Percentiles rank a stretch among this genome's conserved stretches.
Evolutionary conservation across 371 early-diverging fungal species (phyloP).

Genomic region (Mucor circinelloides): DNA sequence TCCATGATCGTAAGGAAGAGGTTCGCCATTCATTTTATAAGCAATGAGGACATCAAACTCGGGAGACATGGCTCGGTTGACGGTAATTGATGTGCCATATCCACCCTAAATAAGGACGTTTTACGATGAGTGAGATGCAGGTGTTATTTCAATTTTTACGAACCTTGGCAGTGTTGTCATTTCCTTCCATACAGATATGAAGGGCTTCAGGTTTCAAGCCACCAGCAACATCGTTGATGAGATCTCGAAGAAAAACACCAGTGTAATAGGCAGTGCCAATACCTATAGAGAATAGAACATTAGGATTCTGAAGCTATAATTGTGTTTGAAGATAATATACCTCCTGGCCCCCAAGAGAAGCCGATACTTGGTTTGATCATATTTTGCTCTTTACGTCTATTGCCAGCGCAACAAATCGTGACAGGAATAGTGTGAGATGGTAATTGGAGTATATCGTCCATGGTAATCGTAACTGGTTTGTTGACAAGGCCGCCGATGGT

Average conservation of each 20-base stretch:
- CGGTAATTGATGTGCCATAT: conserved; percentile 81
- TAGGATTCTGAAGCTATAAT: neutral
- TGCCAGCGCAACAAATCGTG: conserved; percentile 81
- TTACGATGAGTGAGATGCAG: neutral
- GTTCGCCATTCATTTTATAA: conserved; percentile 86
- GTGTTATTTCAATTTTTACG: neutral
- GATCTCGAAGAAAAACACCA: conserved; percentile 76
- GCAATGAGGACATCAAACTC: conserved; percentile 80
- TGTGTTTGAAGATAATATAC: neutral
- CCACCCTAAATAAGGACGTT: conserved; percentile 43
- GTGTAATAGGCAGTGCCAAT: conserved; percentile 81
- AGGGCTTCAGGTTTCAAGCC: conserved; percentile 51
- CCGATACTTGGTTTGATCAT: conserved; percentile 74
- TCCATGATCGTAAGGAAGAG: conserved; percentile 78
- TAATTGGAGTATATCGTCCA: conserved; percentile 60
- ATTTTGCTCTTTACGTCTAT: conserved; percentile 81
- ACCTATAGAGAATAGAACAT: conserved; percentile 45
- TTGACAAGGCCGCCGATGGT: conserved; percentile 54
- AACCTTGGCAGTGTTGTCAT: conserved; percentile 62
- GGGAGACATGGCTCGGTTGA: conserved; percentile 69
- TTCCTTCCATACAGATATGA: conserved; percentile 73
- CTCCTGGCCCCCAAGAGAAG: conserved; percentile 41
- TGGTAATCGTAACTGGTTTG: conserved; percentile 44
- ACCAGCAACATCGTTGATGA: conserved; percentile 58
- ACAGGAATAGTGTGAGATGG: conserved; percentile 54